Evolutionary conservation across 371 early-diverging fungal species (phyloP).

Genomic region (Rhizopus microsporus): DNA sequence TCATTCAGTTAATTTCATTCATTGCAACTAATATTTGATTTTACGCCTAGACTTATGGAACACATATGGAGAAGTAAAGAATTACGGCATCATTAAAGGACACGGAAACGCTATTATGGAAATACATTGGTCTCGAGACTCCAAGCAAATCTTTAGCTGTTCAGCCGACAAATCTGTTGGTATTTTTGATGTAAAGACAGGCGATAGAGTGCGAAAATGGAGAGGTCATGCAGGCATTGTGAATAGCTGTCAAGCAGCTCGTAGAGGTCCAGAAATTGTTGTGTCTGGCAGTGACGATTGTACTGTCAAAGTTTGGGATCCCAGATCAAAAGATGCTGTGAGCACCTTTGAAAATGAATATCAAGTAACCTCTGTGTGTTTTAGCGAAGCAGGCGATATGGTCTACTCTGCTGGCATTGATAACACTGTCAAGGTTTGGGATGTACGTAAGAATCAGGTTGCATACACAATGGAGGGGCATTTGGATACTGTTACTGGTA

Average conservation of each 20-base stretch:
- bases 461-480: constrained; percentile 81
- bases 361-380: constrained; percentile 81
- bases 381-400: constrained; percentile 77
- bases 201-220: constrained; percentile 71
- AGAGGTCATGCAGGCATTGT: constrained; percentile 79
- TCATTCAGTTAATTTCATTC: too few relatives aligned
- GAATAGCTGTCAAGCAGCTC: constrained; percentile 68
- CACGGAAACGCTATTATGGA: constrained; percentile 87
- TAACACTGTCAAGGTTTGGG: constrained; percentile 88
- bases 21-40: background rate
- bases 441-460: constrained; percentile 74
- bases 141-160: constrained; percentile 71
- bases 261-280: constrained; percentile 68
- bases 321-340: constrained; percentile 73
- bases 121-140: constrained; percentile 88
- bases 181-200: constrained; percentile 81
- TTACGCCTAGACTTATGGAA: constrained; percentile 83
- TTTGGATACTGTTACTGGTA: constrained; percentile 87
- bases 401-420: constrained; percentile 92
- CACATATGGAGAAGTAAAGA: constrained; percentile 86
- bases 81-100: constrained; percentile 85
- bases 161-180: constrained; percentile 73
- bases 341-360: constrained; percentile 69
- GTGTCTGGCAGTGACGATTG: constrained; percentile 83
- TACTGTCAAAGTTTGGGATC: constrained; percentile 75